These are phyloP conservation scores for Bruguiera sexangula DNA, from an alignment of 345 rosid genomes.

Conservation along the genomic window DNA sequence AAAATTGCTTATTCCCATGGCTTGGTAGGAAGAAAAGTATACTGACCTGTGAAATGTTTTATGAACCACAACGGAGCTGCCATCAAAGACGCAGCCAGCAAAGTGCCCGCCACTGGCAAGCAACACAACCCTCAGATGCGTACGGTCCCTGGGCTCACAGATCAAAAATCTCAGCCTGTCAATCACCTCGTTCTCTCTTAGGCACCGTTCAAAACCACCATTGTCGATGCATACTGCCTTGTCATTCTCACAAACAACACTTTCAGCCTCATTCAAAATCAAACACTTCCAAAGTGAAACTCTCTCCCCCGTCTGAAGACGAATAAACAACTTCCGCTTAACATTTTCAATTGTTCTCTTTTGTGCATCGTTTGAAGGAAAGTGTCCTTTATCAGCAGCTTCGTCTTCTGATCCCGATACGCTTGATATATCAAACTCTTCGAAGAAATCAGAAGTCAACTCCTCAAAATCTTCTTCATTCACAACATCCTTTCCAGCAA, in stretches of 20 bases:
- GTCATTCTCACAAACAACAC: conserved; percentile 40
- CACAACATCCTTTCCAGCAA: conserved; percentile 71
- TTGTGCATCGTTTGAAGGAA: conserved; percentile 20
- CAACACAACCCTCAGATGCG: conserved; percentile 52
- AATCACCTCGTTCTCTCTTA: conserved; percentile 51
- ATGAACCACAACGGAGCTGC: conserved; percentile 64
- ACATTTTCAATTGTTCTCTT: conserved; percentile 33
- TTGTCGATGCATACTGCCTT: conserved; percentile 17
- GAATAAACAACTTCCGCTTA: conserved; percentile 60
- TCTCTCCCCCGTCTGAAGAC: conserved; percentile 63
- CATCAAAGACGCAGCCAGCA: conserved; percentile 81
- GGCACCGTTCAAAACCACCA: conserved; percentile 12
- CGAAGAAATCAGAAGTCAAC: conserved; percentile 61
- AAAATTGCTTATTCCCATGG: too few relatives aligned
- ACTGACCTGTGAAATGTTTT: conserved; percentile 92
- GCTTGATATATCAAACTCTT: conserved; percentile 81
- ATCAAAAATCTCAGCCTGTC: conserved; percentile 49
- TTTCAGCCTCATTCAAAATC: conserved; percentile 59
- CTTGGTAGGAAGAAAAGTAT: not conserved
- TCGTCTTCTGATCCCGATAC: conserved; percentile 98
- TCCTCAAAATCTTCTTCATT: conserved; percentile 89
- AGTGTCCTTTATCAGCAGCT: conserved; percentile 33
- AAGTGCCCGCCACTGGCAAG: conserved; percentile 95
- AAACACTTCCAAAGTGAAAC: conserved; percentile 77
- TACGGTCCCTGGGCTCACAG: conserved; percentile 43